Percentiles rank a stretch among this genome's conserved stretches.
phyloP scores from a whole-genome alignment of 345 rosid genomes.

The Arabis hirsuta region DNA sequence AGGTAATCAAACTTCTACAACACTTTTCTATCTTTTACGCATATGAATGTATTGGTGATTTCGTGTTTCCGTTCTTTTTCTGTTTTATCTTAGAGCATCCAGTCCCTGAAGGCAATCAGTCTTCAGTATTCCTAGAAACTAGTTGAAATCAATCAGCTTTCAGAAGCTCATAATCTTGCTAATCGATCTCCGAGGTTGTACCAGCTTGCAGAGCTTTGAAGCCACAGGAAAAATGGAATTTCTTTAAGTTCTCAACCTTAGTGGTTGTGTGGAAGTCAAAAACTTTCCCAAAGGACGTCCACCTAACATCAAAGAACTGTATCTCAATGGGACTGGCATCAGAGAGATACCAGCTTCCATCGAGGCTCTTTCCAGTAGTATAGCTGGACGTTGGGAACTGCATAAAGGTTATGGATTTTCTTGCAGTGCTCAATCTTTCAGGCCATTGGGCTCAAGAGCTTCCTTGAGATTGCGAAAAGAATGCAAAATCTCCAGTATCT shows the following conservation, averaged over 20 bases:
- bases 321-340: conserved; percentile 10
- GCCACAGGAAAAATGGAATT: not conserved
- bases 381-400: conserved; percentile 27
- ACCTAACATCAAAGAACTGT: conserved; percentile 26
- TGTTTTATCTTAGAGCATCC: not conserved
- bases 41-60: not conserved
- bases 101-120: conserved; percentile 13
- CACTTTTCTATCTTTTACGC: not conserved
- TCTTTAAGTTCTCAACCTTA: conserved; percentile 24
- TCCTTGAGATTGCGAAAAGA: conserved; percentile 19
- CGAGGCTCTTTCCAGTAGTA: conserved; percentile 21
- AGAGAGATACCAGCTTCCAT: conserved; percentile 6
- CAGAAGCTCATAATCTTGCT: conserved; percentile 7
- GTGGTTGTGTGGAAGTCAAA: conserved; percentile 4
- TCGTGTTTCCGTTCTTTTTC: not conserved
- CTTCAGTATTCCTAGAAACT: conserved; percentile 22
- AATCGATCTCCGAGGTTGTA: conserved; percentile 23
- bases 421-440: conserved; percentile 30
- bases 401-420: conserved; percentile 27
- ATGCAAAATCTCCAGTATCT: not conserved
- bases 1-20: conserved; percentile 25
- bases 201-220: conserved; percentile 10
- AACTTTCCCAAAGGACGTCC: conserved; percentile 25
- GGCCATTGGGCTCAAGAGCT: conserved; percentile 16
- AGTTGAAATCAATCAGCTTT: not conserved